Evolutionary conservation across 371 early-diverging fungal genomes (phyloP).

Genomic region (Mucor circinelloides): DNA sequence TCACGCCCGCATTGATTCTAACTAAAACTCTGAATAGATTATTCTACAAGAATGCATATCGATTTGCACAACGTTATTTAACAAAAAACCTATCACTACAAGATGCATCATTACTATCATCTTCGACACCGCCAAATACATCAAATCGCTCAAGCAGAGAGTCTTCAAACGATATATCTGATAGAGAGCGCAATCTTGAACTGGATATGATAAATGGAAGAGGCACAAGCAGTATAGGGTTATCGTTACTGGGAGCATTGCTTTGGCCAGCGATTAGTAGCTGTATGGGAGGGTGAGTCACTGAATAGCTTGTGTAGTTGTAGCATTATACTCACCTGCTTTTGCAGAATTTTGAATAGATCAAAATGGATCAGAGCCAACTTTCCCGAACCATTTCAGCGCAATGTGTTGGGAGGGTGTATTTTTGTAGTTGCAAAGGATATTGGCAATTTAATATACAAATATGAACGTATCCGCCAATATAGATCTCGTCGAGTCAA

Average conservation of each 20-base stretch:
- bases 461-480: conserved; percentile 43
- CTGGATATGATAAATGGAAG: conserved; percentile 30
- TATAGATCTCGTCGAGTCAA: conserved; percentile 41
- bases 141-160: not conserved
- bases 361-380: conserved; percentile 47
- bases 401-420: conserved; percentile 64
- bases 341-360: conserved; percentile 46
- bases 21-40: conserved; percentile 1
- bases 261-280: conserved; percentile 53
- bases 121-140: not conserved
- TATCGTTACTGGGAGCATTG: conserved; percentile 56
- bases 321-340: not conserved
- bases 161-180: conserved; percentile 10
- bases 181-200: conserved; percentile 27
- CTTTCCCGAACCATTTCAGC: conserved; percentile 61
- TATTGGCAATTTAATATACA: conserved; percentile 41
- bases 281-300: conserved; percentile 40
- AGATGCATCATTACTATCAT: conserved; percentile 1
- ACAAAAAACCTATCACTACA: conserved; percentile 17
- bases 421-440: conserved; percentile 62
- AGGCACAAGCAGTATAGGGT: conserved; percentile 39
- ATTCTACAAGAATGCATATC: conserved; percentile 22
- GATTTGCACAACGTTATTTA: conserved; percentile 6
- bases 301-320: not conserved
- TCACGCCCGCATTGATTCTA: not conserved